Evolutionary conservation across 306 rosid genomes (phyloP).

Genomic region (Geum urbanum): DNA sequence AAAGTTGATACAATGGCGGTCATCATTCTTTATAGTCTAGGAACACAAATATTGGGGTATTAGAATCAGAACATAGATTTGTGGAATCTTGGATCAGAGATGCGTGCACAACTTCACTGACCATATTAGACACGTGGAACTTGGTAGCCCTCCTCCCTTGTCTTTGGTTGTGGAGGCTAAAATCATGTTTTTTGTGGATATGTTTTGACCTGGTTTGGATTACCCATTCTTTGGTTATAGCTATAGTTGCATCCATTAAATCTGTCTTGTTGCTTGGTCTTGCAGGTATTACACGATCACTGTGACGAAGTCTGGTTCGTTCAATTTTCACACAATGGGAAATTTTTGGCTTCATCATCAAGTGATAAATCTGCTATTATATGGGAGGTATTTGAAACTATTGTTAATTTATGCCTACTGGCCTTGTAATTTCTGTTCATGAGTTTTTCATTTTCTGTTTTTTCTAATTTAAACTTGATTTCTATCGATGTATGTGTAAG

Average conservation of each 20-base stretch:
- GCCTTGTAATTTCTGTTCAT: not conserved
- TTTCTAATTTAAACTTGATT: not conserved
- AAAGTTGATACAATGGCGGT: not conserved
- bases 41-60: not conserved
- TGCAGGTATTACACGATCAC: constrained; percentile 74
- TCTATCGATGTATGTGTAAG: not conserved
- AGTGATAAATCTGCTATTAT: constrained; percentile 75
- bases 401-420: not conserved
- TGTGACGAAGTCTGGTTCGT: constrained; percentile 88
- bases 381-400: constrained; percentile 73
- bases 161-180: not conserved
- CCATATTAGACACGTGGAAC: not conserved
- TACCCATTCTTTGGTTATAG: constrained; percentile 13
- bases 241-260: constrained; percentile 17
- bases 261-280: constrained; percentile 21
- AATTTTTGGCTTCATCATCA: constrained; percentile 90
- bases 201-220: not conserved
- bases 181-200: not conserved
- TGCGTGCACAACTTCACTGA: not conserved
- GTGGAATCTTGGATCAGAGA: not conserved
- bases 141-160: not conserved
- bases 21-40: not conserved
- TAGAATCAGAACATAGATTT: not conserved
- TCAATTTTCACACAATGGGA: constrained; percentile 87
- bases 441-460: not conserved